Evolutionary conservation across 2,329 filamentous ascomycete species (phyloP), one percentile per base, ranked within the genome.

Genomic region (Macrophomina pseudophaseolina): DNA sequence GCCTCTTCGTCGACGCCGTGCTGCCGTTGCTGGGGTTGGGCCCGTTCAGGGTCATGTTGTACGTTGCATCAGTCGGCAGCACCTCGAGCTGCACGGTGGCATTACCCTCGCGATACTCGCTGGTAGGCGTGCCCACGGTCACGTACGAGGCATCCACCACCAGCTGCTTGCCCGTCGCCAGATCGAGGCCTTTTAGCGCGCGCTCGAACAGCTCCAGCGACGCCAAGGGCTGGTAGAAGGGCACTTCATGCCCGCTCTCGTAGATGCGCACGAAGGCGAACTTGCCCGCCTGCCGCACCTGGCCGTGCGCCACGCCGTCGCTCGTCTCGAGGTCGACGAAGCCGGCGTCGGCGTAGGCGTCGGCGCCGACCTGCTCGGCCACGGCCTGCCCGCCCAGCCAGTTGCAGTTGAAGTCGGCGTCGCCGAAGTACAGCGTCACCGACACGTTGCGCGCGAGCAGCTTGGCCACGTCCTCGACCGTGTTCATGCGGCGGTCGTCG

Each of bases 151-250:
- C 68, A 5, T 68, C 66, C 0, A 74, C 68, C 44, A 72, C 71
- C 35, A 70, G 63, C 35, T 70, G 64, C 51, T 72, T 71, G 9
- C 85, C 85, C 1, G 83, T 85, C 28, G 82, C 82, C 65, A 88
- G 78, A 65, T 87, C 84, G 23, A 77, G 72, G n/a, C 82, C 79
- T 11, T 72, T 70, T 66, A 87, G 74, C 11, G 80, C 81, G 12
- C 85, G 80, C 73, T 82, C 76, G 69, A 86, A 85, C 67, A 86
- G 77, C 68, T 81, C 80, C 12, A 85, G 74, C 7, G 84, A 74
- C 12, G 79, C 81, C 38, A 83, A 75, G 3, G 81, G 86, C 71
- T 86, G 85, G 72, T 87, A 87, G 72, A 85, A 86, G 0, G 84
- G 85, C 1, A 84, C 82, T 71, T 83, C 80, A 64, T 84, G 83